A percentile compares a stretch with the other conserved stretches of the same genome.
Conservation (phyloP, 2,329 filamentous ascomycete genomes). For the Dothidotthia symphoricarpi region DNA sequence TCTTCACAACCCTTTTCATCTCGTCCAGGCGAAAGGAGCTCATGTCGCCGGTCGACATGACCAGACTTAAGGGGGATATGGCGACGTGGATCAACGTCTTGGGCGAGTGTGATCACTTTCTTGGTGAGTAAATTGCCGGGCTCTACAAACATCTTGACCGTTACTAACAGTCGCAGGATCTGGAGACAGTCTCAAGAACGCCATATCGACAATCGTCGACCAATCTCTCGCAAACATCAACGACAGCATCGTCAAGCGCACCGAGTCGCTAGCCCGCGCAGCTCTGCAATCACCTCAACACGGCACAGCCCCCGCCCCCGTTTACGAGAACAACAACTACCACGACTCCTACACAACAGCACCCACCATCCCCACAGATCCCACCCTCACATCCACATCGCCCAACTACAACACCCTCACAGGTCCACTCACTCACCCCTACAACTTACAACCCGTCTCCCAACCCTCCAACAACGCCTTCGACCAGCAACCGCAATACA, state of each 20-base stretch:
- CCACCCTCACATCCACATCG: slow-evolving; percentile 19
- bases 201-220: slow-evolving; percentile 52
- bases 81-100: slow-evolving; percentile 67
- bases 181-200: slow-evolving; percentile 48
- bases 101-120: slow-evolving; percentile 62
- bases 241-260: slow-evolving; percentile 45
- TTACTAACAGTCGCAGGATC: slow-evolving; percentile 40
- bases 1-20: slow-evolving; percentile 69
- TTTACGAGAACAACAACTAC: slow-evolving; percentile 28
- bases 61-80: slow-evolving; percentile 65
- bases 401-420: slow-evolving; percentile 23
- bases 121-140: slow-evolving; percentile 55
- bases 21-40: slow-evolving; percentile 65
- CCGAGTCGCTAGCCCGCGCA: slow-evolving; percentile 45
- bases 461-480: slow-evolving; percentile 24
- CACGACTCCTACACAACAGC: slow-evolving; percentile 25
- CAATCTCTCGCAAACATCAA: slow-evolving; percentile 50
- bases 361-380: slow-evolving; percentile 18
- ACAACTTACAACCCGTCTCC: slow-evolving; percentile 29
- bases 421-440: slow-evolving; percentile 1
- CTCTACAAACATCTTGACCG: not conserved
- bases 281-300: slow-evolving; percentile 33
- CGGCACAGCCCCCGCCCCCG: slow-evolving; percentile 10
- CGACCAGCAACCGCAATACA: slow-evolving; percentile 30
- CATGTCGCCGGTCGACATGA: slow-evolving; percentile 59